Base-by-base conservation (phyloP, 768 basidiomycete species). In the Naganishia vishniacii region DNA sequence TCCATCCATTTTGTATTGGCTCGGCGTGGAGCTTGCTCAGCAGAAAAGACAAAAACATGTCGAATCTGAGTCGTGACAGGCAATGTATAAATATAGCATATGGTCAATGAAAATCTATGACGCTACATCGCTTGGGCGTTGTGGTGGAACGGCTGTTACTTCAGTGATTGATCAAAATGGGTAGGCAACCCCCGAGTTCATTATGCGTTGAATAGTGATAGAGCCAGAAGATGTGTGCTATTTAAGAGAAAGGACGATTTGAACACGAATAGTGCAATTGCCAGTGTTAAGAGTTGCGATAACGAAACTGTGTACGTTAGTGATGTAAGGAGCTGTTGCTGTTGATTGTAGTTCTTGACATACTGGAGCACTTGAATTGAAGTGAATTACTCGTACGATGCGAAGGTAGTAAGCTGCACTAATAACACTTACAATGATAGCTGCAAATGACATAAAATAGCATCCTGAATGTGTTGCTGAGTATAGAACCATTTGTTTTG, bases 321-420 rank as follows among this genome's bases (percentile, higher is more conserved):
- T 29, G 15, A 51, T 29, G 48, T 51, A 28, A 26, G 48, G 26
- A 25, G 45, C 37, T 8, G 47, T 48, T 8, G 28, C 49, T 53
- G 49, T 37, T 53, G 49, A 32, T 53, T 53, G 29, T 31, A 16
- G 31, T n/a, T 53, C 49, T 53, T 53, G 49, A 26, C 34, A 25
- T 29, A n/a, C 49, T 16, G 37, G 37, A 8, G 26, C n/a, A 53
- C n/a, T 46, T 44, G 59, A 41, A 28, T 67, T 59, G 45, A 66
- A 66, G 61, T 62, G 61, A 40, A 67, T 28, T 31, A 63, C 61
- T 63, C 58, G 61, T 32, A 67, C 66, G 28, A 67, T 59, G 63
- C 62, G 61, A 67, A 70, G 60, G 61, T 70, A 70, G 67, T 70
- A 70, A 60, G 65, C 60, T 31, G 69, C 69, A 67, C 69, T 70